A percentile compares a stretch with the other conserved stretches of the same genome.
Conservation (phyloP, 2,329 filamentous ascomycete species). For the Helotiales sp. region DNA sequence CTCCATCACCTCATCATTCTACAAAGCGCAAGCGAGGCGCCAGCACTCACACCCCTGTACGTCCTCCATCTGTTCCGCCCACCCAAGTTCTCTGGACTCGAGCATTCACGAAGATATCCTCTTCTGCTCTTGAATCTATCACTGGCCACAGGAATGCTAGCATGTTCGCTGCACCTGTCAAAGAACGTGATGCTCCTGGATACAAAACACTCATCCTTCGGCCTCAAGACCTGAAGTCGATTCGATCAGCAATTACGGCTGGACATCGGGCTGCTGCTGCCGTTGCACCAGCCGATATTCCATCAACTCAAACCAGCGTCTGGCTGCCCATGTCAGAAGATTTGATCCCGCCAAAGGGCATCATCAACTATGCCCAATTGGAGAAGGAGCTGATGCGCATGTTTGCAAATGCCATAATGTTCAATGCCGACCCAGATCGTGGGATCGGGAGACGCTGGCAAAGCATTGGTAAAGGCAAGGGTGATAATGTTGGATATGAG, state of each 20-base stretch:
- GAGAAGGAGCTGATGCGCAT: slow-evolving; percentile 94
- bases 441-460: slow-evolving; percentile 54
- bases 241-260: slow-evolving; percentile 72
- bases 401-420: slow-evolving; percentile 99
- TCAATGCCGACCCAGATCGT: slow-evolving; percentile 80
- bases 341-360: slow-evolving; percentile 79
- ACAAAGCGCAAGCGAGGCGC: slow-evolving; percentile 58
- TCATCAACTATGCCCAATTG: slow-evolving; percentile 89
- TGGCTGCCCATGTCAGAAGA: slow-evolving; percentile 73
- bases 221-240: slow-evolving; percentile 76
- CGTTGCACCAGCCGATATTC: slow-evolving; percentile 60
- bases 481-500: slow-evolving; percentile 54
- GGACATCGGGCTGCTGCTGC: slow-evolving; percentile 67
- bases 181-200: slow-evolving; percentile 73
- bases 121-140: slow-evolving; percentile 73
- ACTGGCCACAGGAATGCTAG: slow-evolving; percentile 75
- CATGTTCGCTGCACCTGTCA: slow-evolving; percentile 75
- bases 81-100: slow-evolving; percentile 74
- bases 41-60: slow-evolving; percentile 30
- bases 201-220: slow-evolving; percentile 73
- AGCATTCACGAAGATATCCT: slow-evolving; percentile 71
- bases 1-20: slow-evolving; percentile 38
- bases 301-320: slow-evolving; percentile 55
- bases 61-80: slow-evolving; percentile 54
- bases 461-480: slow-evolving; percentile 38